Evolutionary conservation across 140 eudicot species (phyloP).

Genomic region (Ambrosia hybrid): DNA sequence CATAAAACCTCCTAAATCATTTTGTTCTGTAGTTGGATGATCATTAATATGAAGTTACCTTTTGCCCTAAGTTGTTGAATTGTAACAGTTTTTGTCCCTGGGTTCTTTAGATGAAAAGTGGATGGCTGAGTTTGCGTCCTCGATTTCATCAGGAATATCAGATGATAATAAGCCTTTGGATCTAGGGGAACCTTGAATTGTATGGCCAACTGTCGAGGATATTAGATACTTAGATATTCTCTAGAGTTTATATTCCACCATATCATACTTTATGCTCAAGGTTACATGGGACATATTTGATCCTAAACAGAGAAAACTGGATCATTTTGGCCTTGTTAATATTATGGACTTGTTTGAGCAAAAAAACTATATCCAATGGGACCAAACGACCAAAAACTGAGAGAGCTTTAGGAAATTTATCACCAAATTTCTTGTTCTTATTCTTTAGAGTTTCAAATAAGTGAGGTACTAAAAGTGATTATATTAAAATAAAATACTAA

Average conservation of each 20-base stretch:
- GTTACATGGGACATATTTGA: neutral
- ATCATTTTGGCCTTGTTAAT: neutral
- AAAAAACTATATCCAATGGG: neutral
- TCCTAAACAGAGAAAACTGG: neutral
- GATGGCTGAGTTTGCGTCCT: constrained; percentile 83
- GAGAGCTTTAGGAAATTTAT: no score
- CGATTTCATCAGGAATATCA: constrained; percentile 80
- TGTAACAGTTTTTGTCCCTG: constrained; percentile 74
- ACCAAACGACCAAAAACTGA: neutral
- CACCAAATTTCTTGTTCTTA: neutral
- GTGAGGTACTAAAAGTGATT: no score
- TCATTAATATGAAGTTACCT: neutral
- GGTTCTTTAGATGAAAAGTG: constrained; percentile 99
- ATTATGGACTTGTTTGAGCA: neutral
- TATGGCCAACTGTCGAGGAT: constrained; percentile 96
- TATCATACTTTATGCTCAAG: constrained; percentile 14
- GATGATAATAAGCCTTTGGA: constrained; percentile 83
- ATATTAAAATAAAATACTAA: no score
- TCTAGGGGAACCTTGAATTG: constrained; percentile 68
- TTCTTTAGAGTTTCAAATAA: neutral
- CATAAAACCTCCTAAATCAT: no score
- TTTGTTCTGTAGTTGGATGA: no score
- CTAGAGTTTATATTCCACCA: constrained; percentile 57
- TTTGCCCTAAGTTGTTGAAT: neutral
- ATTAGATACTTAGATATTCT: constrained; percentile 61